phyloP scores from a whole-genome alignment of 140 eudicot genomes.

The Stevia rebaudiana region DNA sequence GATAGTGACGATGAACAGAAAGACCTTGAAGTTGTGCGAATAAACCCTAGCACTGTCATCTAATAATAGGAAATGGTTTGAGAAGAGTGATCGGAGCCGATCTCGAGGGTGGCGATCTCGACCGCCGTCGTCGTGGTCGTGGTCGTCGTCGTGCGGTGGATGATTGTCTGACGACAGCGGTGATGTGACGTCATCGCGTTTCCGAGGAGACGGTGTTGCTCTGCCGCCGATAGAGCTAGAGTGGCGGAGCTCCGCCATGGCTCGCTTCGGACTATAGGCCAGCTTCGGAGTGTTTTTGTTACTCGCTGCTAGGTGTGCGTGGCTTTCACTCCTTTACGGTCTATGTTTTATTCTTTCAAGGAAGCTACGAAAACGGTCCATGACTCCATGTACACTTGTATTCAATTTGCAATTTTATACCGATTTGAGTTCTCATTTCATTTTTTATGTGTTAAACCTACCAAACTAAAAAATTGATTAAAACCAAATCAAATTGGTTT shows the following conservation, averaged over 20 bases:
- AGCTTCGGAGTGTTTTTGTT: slow-evolving; percentile 29
- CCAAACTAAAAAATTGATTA: too few species aligned
- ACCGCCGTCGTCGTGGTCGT: slow-evolving; percentile 34
- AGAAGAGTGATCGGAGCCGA: slow-evolving; percentile 51
- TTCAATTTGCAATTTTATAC: too few species aligned
- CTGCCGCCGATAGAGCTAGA: slow-evolving; percentile 71
- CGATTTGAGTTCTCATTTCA: too few species aligned
- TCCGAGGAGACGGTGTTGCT: slow-evolving; percentile 55
- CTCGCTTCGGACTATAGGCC: slow-evolving; percentile 87
- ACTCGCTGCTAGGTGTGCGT: slow-evolving; percentile 34
- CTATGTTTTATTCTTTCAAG: not conserved
- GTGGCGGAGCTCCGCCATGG: slow-evolving; percentile 98
- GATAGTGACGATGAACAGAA: slow-evolving; percentile 35
- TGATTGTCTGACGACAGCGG: slow-evolving; percentile 47
- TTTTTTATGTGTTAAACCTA: too few species aligned
- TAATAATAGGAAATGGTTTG: slow-evolving; percentile 32
- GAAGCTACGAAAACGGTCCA: not conserved
- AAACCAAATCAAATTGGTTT: too few species aligned
- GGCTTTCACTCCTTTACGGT: slow-evolving; percentile 19
- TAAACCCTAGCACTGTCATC: slow-evolving; percentile 55
- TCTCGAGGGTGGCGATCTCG: slow-evolving; percentile 63
- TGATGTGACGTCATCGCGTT: slow-evolving; percentile 55
- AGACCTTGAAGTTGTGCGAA: slow-evolving; percentile 47
- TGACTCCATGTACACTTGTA: not conserved
- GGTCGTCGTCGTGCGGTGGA: slow-evolving; percentile 20